Evolutionary conservation across 345 rosid genomes (phyloP).

Genomic region (Odontarrhena argentea): DNA sequence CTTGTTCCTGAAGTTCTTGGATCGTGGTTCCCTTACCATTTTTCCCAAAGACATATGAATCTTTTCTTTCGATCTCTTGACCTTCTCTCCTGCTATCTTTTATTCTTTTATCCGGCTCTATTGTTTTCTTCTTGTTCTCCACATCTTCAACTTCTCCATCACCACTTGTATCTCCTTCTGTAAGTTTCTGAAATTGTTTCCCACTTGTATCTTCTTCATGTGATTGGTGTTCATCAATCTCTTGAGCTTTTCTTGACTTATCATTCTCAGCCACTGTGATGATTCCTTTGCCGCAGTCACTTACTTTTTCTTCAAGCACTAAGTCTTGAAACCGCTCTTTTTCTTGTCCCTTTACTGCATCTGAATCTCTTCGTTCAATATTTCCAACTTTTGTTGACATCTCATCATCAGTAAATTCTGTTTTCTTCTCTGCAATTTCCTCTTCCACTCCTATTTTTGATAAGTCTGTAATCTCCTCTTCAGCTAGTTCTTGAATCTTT

Average conservation of each 20-base stretch:
- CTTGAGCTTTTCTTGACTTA: conserved; percentile 9
- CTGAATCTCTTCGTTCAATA: conserved; percentile 4
- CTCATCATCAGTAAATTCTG: conserved; percentile 20
- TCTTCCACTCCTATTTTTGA: conserved; percentile 12
- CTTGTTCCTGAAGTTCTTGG: conserved; percentile 18
- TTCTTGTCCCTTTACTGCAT: conserved; percentile 5
- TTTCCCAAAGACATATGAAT: conserved; percentile 6
- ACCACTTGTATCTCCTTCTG: conserved; percentile 16
- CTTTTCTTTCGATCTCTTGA: not conserved
- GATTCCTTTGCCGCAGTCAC: conserved; percentile 14
- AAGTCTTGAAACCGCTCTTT: not conserved
- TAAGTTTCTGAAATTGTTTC: conserved; percentile 3
- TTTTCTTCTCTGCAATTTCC: conserved; percentile 9
- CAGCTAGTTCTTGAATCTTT: conserved; percentile 3
- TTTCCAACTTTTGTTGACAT: not conserved
- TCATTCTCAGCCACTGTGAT: not conserved
- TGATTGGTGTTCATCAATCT: not conserved
- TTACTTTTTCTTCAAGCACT: conserved; percentile 7
- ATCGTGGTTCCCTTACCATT: not conserved
- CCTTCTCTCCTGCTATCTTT: not conserved
- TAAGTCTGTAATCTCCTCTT: not conserved
- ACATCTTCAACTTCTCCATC: conserved; percentile 15
- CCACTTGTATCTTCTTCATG: conserved; percentile 10
- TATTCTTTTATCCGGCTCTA: not conserved
- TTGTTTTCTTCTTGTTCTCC: conserved; percentile 7